These are phyloP conservation scores for Straminergon stramineum DNA, from an alignment of 225 moss, liverwort and hornwort genomes.

Conservation along the genomic window DNA sequence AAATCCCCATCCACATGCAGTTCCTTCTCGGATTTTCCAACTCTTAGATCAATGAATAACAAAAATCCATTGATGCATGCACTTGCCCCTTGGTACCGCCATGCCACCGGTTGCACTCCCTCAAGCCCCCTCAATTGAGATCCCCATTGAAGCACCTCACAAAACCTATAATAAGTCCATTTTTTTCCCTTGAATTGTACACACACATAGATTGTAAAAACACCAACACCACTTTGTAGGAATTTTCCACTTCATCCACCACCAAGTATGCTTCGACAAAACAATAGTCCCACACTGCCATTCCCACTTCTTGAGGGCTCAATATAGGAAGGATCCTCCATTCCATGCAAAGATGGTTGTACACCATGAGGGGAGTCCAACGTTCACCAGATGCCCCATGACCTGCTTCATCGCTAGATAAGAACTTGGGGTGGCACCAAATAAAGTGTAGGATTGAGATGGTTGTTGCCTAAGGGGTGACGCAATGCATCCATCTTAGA, in stretches of 20 bases:
- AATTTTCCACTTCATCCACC: background rate
- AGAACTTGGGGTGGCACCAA: background rate
- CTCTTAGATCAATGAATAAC: background rate
- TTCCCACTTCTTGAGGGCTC: background rate
- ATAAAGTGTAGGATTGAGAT: background rate
- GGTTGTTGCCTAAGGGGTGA: rapidly evolving
- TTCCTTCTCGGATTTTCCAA: background rate
- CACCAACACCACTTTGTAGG: background rate
- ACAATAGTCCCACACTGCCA: background rate
- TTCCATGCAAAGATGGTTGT: background rate
- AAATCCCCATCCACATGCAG: rapidly evolving
- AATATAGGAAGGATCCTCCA: background rate
- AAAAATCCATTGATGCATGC: rapidly evolving
- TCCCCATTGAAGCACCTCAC: rapidly evolving
- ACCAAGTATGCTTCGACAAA: background rate
- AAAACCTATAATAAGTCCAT: background rate
- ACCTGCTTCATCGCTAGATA: background rate
- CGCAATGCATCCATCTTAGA: background rate
- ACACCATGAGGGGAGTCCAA: background rate
- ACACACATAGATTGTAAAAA: background rate
- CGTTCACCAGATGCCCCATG: background rate
- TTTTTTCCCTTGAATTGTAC: background rate
- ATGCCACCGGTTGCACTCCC: background rate
- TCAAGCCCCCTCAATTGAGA: background rate
- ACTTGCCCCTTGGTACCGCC: background rate